Percentiles rank a stretch among this genome's conserved stretches.
Evolutionary conservation across 257 asterid species (phyloP).

Genomic region (Solanum peruvianum): DNA sequence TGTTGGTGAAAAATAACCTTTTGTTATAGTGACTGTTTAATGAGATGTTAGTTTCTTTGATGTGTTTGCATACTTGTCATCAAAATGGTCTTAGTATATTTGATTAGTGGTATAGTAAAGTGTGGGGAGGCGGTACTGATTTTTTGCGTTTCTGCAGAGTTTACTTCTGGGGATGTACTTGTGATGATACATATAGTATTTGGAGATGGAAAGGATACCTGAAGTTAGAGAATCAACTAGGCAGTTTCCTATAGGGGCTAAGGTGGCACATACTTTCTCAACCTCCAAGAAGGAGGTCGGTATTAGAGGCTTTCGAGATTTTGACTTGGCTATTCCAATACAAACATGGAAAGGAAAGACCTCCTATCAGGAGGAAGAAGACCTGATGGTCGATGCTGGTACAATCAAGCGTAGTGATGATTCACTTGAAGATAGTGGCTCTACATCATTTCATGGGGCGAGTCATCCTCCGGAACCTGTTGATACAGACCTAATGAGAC

Average conservation of each 20-base stretch:
- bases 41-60: not conserved
- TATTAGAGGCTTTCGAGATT: slow-evolving; percentile 28
- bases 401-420: slow-evolving; percentile 26
- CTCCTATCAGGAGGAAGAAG: slow-evolving; percentile 33
- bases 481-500: slow-evolving; percentile 59
- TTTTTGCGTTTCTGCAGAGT: not conserved
- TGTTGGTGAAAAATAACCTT: not conserved
- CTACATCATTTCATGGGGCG: slow-evolving; percentile 71
- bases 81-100: not conserved
- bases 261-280: slow-evolving; percentile 18
- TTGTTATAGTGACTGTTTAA: not conserved
- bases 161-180: slow-evolving; percentile 13
- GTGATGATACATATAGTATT: slow-evolving; percentile 42
- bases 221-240: slow-evolving; percentile 38
- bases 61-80: not conserved
- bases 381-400: slow-evolving; percentile 28
- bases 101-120: not conserved
- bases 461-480: slow-evolving; percentile 79
- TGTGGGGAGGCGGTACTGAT: not conserved
- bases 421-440: slow-evolving; percentile 48
- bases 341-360: slow-evolving; percentile 48
- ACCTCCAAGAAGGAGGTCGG: slow-evolving; percentile 22
- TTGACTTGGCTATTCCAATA: slow-evolving; percentile 16
- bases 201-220: slow-evolving; percentile 49
- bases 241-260: slow-evolving; percentile 22